phyloP scores from a whole-genome alignment of 1,284 basidiomycete species.

The Cutaneotrichosporon sp. region DNA sequence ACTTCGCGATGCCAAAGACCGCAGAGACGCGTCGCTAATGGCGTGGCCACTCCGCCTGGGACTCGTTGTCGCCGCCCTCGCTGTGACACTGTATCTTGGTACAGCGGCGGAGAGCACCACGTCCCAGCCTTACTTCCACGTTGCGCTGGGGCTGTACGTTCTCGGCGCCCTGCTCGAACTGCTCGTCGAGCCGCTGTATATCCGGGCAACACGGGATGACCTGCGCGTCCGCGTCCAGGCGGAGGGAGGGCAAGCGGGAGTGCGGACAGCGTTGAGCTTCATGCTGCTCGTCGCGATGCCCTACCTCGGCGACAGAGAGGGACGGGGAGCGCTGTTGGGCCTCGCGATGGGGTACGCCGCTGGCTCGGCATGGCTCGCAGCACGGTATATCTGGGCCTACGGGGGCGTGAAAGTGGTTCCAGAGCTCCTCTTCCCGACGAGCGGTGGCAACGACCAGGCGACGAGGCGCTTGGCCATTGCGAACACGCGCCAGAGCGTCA shows the following conservation, averaged over 20 bases:
- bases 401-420: not conserved
- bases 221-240: slow-evolving; percentile 68
- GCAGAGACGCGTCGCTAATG: slow-evolving; percentile 11
- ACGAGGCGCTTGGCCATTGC: slow-evolving; percentile 50
- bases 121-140: slow-evolving; percentile 60
- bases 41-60: slow-evolving; percentile 61
- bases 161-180: slow-evolving; percentile 70
- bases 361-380: slow-evolving; percentile 56
- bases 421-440: not conserved
- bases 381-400: slow-evolving; percentile 40
- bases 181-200: slow-evolving; percentile 75
- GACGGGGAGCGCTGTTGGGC: slow-evolving; percentile 61
- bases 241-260: slow-evolving; percentile 74
- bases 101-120: slow-evolving; percentile 55
- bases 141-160: slow-evolving; percentile 65
- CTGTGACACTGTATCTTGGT: slow-evolving; percentile 55
- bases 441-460: not conserved
- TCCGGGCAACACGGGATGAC: slow-evolving; percentile 61
- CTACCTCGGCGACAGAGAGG: slow-evolving; percentile 13
- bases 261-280: slow-evolving; percentile 68
- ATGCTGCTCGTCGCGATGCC: slow-evolving; percentile 52
- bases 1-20: slow-evolving; percentile 45
- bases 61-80: slow-evolving; percentile 55
- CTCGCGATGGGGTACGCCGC: slow-evolving; percentile 75
- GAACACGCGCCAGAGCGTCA: slow-evolving; percentile 59